These are phyloP conservation scores for Barnettozyma californica DNA, from an alignment of 805 yeast species.

Conservation along the genomic window DNA sequence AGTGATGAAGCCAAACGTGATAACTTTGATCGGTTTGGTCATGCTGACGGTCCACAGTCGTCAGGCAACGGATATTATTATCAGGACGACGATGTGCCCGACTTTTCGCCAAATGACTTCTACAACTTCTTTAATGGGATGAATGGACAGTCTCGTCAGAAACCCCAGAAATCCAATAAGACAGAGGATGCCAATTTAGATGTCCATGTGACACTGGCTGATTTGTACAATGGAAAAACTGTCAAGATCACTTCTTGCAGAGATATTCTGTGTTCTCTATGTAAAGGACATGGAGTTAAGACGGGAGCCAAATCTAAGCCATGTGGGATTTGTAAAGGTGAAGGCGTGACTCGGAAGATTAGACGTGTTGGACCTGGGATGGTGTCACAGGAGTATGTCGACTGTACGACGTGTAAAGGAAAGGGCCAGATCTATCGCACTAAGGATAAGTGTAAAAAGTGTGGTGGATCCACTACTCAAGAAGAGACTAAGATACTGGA, in stretches of 20 bases:
- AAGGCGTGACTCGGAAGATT: constrained; percentile 56
- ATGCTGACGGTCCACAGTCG: constrained; percentile 29
- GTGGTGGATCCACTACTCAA: constrained; percentile 57
- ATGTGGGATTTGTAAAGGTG: constrained; percentile 71
- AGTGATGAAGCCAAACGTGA: constrained; percentile 60
- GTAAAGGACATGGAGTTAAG: constrained; percentile 75
- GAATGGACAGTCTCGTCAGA: constrained; percentile 10
- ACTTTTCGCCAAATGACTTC: constrained; percentile 69
- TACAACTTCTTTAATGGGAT: constrained; percentile 56
- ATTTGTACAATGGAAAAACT: constrained; percentile 74
- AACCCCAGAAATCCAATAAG: constrained; percentile 24
- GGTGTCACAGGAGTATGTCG: constrained; percentile 53
- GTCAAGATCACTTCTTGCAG: constrained; percentile 70
- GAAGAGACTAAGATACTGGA: constrained; percentile 71
- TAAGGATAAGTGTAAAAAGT: constrained; percentile 73
- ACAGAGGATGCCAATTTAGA: constrained; percentile 69
- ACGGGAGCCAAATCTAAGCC: constrained; percentile 45
- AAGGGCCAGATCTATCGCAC: constrained; percentile 52
- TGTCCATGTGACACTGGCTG: constrained; percentile 63
- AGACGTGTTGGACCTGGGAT: constrained; percentile 71
- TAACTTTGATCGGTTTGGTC: constrained; percentile 56
- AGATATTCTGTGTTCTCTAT: constrained; percentile 62
- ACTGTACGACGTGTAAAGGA: constrained; percentile 69
- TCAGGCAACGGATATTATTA: constrained; percentile 36
- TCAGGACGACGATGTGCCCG: constrained; percentile 35